Evolutionary conservation across 352 stramenopile genomes (phyloP), one percentile per base, ranked within the genome.

Genomic region (Phytophthora foliorum): DNA sequence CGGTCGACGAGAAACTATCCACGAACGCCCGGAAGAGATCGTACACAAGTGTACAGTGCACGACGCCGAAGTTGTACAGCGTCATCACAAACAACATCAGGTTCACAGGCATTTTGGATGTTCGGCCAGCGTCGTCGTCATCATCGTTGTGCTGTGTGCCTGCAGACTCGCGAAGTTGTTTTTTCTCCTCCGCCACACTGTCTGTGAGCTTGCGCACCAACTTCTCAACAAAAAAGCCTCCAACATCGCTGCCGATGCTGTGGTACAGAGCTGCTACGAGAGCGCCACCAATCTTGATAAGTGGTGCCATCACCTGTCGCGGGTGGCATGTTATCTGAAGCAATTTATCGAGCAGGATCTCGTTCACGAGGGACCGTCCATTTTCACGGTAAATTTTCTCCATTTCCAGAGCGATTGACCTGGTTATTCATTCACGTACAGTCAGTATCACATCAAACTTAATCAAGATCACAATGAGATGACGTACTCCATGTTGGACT

Each of bases 41-140:
- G 73, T 98, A 96, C n/a, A 98, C 74, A 34, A 98, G 83, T n/a
- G 77, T 88, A 65, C 86, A 95, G 65, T 96, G 83, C 58, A 95
- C 90, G 14, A 97, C 85, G 38, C 89, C 89, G 50, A 97, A 97
- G 55, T 93, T 94, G 78, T 97, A 97, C 57, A 98, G 75, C 76
- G 97, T 96, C 42, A 81, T 85, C 24, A 98, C 78, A 48, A 97
- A 82, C 59, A 98, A 64, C 57, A 96, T 69, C 57, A 98, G 63
- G 68, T 98, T 98, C 19, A 86, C 74, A 0, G 83, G 77, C 60
- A 86, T 80, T 62, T 90, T 92, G 27, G 84, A 91, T 17, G 78
- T 84, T 46, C 67, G 53, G 21, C 63, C 62, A 1, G 57, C 57
- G 17, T 76, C 70, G 0, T 79, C 69, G 7, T 86, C 74, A n/a